These are phyloP conservation scores for Aureobasidium sp. DNA, from an alignment of 2,329 filamentous ascomycete species.

Conservation along the genomic window DNA sequence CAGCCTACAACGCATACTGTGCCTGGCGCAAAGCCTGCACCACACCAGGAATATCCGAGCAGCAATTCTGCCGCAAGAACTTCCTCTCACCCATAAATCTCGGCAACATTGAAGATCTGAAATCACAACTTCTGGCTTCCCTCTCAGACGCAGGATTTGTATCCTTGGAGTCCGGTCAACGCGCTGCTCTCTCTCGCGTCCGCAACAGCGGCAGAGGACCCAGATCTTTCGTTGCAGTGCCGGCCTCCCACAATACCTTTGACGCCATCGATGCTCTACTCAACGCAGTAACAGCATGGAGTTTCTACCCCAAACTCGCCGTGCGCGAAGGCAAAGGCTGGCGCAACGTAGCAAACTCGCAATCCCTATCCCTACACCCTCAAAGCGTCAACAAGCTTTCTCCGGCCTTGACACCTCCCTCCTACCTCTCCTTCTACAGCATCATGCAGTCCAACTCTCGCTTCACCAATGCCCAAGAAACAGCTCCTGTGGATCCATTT, in stretches of 20 bases:
- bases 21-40: conserved; percentile 80
- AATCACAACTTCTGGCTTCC: conserved; percentile 78
- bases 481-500: conserved; percentile 56
- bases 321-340: conserved; percentile 77
- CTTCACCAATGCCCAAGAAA: conserved; percentile 85
- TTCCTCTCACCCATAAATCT: conserved; percentile 85
- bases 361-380: conserved; percentile 77
- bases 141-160: conserved; percentile 81
- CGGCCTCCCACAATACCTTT: conserved; percentile 63
- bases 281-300: conserved; percentile 79
- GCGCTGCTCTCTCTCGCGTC: conserved; percentile 56
- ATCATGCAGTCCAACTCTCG: conserved; percentile 87
- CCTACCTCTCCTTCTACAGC: conserved; percentile 90
- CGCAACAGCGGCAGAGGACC: conserved; percentile 55
- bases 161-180: conserved; percentile 64
- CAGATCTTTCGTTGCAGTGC: conserved; percentile 76
- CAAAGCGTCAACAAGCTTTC: conserved; percentile 72
- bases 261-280: conserved; percentile 73
- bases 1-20: conserved; percentile 86
- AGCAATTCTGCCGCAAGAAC: conserved; percentile 89
- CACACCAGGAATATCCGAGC: conserved; percentile 63
- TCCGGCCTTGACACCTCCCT: conserved; percentile 40
- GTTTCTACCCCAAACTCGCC: conserved; percentile 91
- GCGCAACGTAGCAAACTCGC: conserved; percentile 88
- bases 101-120: conserved; percentile 88